phyloP scores from a whole-genome alignment of 176 grass and related monocot species.

The Miscanthus lutarioriparius region DNA sequence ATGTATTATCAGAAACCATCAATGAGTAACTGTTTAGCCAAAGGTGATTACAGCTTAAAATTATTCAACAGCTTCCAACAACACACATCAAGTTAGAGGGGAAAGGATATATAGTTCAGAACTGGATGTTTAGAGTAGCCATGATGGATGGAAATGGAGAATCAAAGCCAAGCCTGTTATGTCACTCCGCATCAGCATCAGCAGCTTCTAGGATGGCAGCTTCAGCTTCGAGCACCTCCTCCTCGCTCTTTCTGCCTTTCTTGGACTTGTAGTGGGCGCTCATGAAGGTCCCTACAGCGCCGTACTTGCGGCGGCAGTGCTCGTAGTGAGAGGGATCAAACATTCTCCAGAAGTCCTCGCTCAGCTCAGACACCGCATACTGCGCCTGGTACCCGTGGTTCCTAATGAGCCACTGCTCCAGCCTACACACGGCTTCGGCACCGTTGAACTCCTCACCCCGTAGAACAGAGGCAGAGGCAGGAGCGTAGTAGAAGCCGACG shows the following conservation, averaged over 20 bases:
- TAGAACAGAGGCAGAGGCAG: constrained; percentile 54
- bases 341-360: constrained; percentile 96
- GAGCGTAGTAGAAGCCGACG: constrained; percentile 79
- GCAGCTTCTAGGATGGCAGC: constrained; percentile 67
- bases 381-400: constrained; percentile 98
- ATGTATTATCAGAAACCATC: no score
- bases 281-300: constrained; percentile 83
- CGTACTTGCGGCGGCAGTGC: constrained; percentile 84
- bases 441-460: constrained; percentile 79
- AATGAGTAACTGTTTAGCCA: neutral
- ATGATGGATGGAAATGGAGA: no score
- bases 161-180: no score
- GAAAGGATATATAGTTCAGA: neutral
- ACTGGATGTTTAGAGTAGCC: no score
- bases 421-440: constrained; percentile 45
- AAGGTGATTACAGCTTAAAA: neutral
- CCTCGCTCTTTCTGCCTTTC: constrained; percentile 98
- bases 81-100: neutral
- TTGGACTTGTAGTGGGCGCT: constrained; percentile 92
- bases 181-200: neutral
- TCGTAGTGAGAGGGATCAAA: constrained; percentile 89
- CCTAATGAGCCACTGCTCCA: constrained; percentile 90
- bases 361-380: constrained; percentile 88
- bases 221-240: constrained; percentile 96
- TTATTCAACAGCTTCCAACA: neutral